phyloP scores from a whole-genome alignment of 1,284 basidiomycete genomes.

The Malassezia vespertilionis region DNA sequence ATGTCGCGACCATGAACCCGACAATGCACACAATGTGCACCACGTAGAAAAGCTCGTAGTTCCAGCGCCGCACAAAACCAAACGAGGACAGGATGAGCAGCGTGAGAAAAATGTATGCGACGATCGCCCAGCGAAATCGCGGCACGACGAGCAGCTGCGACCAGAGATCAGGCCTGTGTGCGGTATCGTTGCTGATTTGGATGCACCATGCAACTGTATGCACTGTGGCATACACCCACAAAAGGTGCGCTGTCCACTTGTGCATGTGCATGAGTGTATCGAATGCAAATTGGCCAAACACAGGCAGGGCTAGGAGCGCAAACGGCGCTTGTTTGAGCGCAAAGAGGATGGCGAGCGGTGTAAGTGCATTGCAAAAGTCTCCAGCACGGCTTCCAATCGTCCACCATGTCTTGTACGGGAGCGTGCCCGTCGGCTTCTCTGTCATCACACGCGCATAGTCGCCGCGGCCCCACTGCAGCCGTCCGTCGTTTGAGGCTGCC shows the following conservation, averaged over 20 bases:
- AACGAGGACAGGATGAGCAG: conserved; percentile 59
- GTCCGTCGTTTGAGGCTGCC: background rate
- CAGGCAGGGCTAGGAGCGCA: conserved; percentile 63
- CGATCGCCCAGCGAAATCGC: conserved; percentile 64
- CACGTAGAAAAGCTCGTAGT: conserved; percentile 68
- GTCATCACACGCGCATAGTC: conserved; percentile 28
- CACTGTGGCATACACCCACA: conserved; percentile 60
- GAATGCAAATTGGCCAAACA: conserved; percentile 60
- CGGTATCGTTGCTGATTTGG: conserved; percentile 55
- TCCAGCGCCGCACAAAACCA: conserved; percentile 56
- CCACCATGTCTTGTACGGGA: conserved; percentile 65
- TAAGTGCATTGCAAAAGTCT: conserved; percentile 64
- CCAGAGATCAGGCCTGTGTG: conserved; percentile 55
- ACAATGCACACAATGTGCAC: conserved; percentile 55
- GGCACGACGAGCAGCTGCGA: conserved; percentile 58
- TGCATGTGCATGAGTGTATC: conserved; percentile 67
- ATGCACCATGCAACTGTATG: conserved; percentile 68
- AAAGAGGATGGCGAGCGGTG: conserved; percentile 65
- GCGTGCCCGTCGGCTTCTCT: conserved; percentile 53
- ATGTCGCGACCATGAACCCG: conserved; percentile 42
- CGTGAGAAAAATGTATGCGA: conserved; percentile 62
- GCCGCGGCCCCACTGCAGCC: conserved; percentile 33
- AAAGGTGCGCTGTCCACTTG: conserved; percentile 61
- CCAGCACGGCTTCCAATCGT: conserved; percentile 63
- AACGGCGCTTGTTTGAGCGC: conserved; percentile 72